Base-by-base conservation (phyloP, 768 basidiomycete genomes). In the Xanthoconium stramineum region DNA sequence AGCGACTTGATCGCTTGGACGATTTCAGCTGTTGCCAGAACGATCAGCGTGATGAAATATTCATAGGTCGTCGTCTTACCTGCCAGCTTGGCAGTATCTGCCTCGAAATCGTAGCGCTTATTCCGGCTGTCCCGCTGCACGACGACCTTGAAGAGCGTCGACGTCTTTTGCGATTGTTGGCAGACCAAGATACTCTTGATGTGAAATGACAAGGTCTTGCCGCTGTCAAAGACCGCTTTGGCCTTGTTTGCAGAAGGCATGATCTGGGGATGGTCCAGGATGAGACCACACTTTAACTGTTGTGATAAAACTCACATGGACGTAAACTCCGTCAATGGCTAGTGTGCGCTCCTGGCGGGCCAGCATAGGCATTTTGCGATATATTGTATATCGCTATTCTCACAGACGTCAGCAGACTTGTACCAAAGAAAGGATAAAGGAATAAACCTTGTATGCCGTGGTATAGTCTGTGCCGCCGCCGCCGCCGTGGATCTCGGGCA, bases 51-150 rank as follows among this genome's bases (percentile, higher is more conserved):
- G 47, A 30, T 17, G 19, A 37, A 46, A 4, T 15, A 15, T 15
- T 17, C 39, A 44, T 37, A 45, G 15, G 20, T 8, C 9, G 32
- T 28, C 15, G 12, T 20, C 89, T 63, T 66, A 90, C 91, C 81
- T 46, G 95, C 93, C 53, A 85, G 67, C 69, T 85, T 88, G 2
- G 89, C 79, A 61, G 76, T 93, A 71, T 96, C 95, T 0, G 94
- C 96, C 74, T 99, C 97, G 68, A 97, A 98, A 65, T 98, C 96
- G 68, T 98, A 98, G 38, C 94, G 79, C 78, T 98, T 99, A 62
- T 86, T 88, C 40, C 84, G 79, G 42, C 81, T 80, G 37, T 83
- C 81, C 59, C 89, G 77, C 66, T 83, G 87, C 13, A 98, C 82
- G 33, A 96, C 83, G 19, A 98, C 80, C 78, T 95, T 96, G 82